phyloP scores from a whole-genome alignment of 2,329 filamentous ascomycete species.

The Emergomyces orientalis region DNA sequence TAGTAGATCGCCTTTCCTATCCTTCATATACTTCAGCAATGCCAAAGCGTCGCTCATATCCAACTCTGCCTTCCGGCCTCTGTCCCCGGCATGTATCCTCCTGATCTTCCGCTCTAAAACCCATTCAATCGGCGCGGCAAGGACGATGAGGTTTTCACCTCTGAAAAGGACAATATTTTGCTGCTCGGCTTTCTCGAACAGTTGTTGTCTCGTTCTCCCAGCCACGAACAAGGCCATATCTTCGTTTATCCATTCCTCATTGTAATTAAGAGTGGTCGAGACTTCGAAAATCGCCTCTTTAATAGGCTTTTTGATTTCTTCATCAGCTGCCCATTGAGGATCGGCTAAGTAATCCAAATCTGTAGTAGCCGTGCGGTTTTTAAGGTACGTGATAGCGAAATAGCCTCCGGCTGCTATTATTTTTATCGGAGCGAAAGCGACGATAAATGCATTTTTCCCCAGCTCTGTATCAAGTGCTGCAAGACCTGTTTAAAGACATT shows the following conservation, averaged over 20 bases:
- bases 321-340: conserved; percentile 25
- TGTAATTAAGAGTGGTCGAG: conserved; percentile 19
- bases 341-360: conserved; percentile 29
- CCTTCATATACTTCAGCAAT: conserved; percentile 22
- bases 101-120: conserved; percentile 29
- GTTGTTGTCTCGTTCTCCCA: conserved; percentile 15
- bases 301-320: conserved; percentile 24
- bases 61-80: conserved; percentile 19
- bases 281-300: conserved; percentile 20
- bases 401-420: conserved; percentile 26
- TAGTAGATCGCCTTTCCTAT: conserved; percentile 18
- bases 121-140: conserved; percentile 30
- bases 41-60: conserved; percentile 26
- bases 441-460: conserved; percentile 23
- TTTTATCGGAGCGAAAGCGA: conserved; percentile 27
- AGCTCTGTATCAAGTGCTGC: conserved; percentile 24
- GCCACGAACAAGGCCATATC: conserved; percentile 27
- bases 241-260: conserved; percentile 25
- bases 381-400: conserved; percentile 24
- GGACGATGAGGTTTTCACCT: conserved; percentile 22
- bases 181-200: conserved; percentile 24
- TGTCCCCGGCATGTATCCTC: conserved; percentile 21
- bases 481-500: conserved; percentile 18
- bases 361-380: conserved; percentile 24
- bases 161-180: conserved; percentile 26